Conservation (phyloP, 495 filamentous ascomycete species). For the Podospora bellae-mahoneyi region DNA sequence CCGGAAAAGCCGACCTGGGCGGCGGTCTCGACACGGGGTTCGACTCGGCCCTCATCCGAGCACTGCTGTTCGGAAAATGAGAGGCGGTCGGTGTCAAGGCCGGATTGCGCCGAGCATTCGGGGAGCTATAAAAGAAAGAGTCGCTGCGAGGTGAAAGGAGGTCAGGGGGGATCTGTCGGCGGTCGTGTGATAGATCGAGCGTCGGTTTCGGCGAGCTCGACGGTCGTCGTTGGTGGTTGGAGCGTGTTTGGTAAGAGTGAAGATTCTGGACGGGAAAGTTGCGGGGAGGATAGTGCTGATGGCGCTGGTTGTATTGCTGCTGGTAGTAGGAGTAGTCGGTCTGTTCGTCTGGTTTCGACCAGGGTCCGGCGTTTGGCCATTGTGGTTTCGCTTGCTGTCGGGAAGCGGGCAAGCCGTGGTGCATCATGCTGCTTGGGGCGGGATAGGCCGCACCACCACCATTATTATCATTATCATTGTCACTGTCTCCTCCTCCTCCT, state of each 20-base stretch:
- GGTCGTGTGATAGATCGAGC: conserved; percentile 19
- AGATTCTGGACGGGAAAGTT: conserved; percentile 21
- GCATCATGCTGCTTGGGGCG: conserved; percentile 18
- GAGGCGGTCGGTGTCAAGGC: conserved; percentile 17
- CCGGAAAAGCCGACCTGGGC: conserved; percentile 30
- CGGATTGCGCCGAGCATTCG: conserved; percentile 15
- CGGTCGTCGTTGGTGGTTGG: conserved; percentile 16
- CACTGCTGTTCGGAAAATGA: conserved; percentile 12
- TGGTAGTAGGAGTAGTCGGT: conserved; percentile 28
- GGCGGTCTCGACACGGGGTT: conserved; percentile 23
- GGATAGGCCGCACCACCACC: conserved; percentile 15
- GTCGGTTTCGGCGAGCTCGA: conserved; percentile 21
- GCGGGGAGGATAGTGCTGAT: conserved; percentile 17
- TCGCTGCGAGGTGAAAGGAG: conserved; percentile 45
- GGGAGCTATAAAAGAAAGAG: conserved; percentile 32
- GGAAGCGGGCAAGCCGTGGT: conserved; percentile 25
- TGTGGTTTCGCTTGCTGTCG: conserved; percentile 21
- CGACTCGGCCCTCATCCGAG: conserved; percentile 30
- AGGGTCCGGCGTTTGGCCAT: conserved; percentile 27
- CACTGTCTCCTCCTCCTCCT: conserved; percentile 1
- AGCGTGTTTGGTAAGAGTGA: conserved; percentile 11
- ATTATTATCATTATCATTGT: conserved; percentile 7
- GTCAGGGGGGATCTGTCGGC: conserved; percentile 21
- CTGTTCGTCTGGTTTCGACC: conserved; percentile 31
- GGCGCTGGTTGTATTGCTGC: conserved; percentile 15